These are phyloP conservation scores for Pestalotiopsis fici DNA, from an alignment of 2,329 filamentous ascomycete species.

Conservation along the genomic window DNA sequence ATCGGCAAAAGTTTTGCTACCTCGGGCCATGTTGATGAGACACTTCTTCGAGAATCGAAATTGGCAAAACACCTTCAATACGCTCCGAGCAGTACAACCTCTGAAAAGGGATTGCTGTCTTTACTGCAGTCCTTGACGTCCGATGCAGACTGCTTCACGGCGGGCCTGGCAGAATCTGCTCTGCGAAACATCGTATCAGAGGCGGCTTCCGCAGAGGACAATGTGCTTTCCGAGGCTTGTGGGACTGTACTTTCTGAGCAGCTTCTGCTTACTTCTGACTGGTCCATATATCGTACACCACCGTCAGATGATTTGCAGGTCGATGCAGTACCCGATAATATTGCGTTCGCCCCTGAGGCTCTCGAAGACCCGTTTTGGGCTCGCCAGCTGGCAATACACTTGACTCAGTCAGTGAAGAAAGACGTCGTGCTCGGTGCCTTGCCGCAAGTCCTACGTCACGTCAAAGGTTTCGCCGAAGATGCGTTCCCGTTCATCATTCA, in stretches of 20 bases:
- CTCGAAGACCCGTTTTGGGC: conserved; percentile 60
- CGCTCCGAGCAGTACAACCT: conserved; percentile 51
- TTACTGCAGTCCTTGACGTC: conserved; percentile 64
- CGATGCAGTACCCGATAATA: conserved; percentile 22
- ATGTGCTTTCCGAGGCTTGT: conserved; percentile 50
- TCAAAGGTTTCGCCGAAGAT: conserved; percentile 70
- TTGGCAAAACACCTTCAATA: conserved; percentile 51
- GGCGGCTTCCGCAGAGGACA: conserved; percentile 47
- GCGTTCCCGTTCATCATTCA: conserved; percentile 86
- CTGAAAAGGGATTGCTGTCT: conserved; percentile 63
- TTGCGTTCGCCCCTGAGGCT: conserved; percentile 35
- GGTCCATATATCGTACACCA: conserved; percentile 56
- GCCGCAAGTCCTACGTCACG: conserved; percentile 62
- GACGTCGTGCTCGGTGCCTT: conserved; percentile 73
- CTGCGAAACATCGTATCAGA: conserved; percentile 58
- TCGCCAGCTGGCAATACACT: conserved; percentile 57
- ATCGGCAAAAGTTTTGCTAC: conserved; percentile 82
- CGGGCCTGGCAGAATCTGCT: conserved; percentile 62
- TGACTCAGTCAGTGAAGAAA: conserved; percentile 59
- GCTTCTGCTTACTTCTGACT: conserved; percentile 56
- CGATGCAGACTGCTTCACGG: conserved; percentile 54
- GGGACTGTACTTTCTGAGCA: conserved; percentile 52
- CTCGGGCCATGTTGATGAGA: conserved; percentile 66
- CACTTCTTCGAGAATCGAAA: conserved; percentile 61
- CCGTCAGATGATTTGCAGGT: conserved; percentile 49